Conservation (phyloP, 768 basidiomycete genomes). For the Polyporus arcularius region DNA sequence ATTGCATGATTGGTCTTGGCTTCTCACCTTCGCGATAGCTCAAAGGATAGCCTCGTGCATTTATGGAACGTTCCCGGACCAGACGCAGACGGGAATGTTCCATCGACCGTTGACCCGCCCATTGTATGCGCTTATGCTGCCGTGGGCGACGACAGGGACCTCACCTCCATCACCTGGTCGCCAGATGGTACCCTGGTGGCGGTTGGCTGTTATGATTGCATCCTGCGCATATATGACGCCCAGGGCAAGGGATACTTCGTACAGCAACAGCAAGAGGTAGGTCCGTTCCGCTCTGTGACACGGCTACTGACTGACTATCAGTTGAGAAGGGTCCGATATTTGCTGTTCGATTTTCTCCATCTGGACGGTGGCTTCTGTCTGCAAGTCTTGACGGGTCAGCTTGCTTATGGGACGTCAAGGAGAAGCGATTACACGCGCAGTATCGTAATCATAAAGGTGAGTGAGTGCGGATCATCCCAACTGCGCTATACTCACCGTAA, state of each 20-base stretch:
- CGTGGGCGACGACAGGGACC: slow-evolving; percentile 52
- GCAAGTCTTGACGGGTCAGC: slow-evolving; percentile 78
- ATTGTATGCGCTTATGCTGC: slow-evolving; percentile 51
- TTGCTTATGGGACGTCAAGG: slow-evolving; percentile 76
- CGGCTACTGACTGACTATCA: slow-evolving; percentile 9
- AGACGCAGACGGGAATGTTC: slow-evolving; percentile 18
- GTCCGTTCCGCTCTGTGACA: slow-evolving; percentile 2
- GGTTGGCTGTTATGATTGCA: slow-evolving; percentile 75
- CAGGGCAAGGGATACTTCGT: slow-evolving; percentile 65
- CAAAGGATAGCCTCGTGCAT: slow-evolving; percentile 74
- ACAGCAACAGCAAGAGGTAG: slow-evolving; percentile 66
- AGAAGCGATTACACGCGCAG: slow-evolving; percentile 60
- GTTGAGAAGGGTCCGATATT: slow-evolving; percentile 77
- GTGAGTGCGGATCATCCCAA: background rate
- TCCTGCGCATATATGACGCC: slow-evolving; percentile 66
- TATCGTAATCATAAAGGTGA: slow-evolving; percentile 68
- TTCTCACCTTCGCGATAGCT: slow-evolving; percentile 36
- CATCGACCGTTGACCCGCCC: slow-evolving; percentile 5
- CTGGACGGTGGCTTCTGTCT: slow-evolving; percentile 71
- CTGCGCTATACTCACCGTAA: slow-evolving; percentile 1
- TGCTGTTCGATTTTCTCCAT: slow-evolving; percentile 72
- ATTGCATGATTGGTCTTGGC: background rate
- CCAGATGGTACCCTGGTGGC: slow-evolving; percentile 71
- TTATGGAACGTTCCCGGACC: slow-evolving; percentile 63
- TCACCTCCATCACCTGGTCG: slow-evolving; percentile 81